Evolutionary conservation across 306 rosid species (phyloP), one percentile per base, ranked within the genome.

Genomic region (Prunus mira): DNA sequence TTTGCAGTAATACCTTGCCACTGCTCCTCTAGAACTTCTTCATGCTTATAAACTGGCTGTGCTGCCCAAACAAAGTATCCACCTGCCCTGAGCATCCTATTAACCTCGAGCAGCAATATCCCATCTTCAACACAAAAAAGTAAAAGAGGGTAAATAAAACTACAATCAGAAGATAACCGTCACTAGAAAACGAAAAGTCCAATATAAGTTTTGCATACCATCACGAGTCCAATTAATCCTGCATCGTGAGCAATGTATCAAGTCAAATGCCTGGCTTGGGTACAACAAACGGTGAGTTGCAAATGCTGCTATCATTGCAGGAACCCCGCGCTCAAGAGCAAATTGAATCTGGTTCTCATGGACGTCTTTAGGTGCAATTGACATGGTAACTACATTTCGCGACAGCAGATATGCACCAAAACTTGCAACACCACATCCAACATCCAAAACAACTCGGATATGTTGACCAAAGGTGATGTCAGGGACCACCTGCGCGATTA

Each of bases 1-100:
- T 76, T 28, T 63, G 12, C 49, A 78, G 68, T 27, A 24, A 79
- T 85, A 95, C 99, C 97, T 89, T 92, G 78, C 99, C 99, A 95
- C 85, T 92, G 99, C 76, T 88, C 90, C 89, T 92, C 97, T 75
- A 95, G 87, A 81, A 64, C 81, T 81, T 90, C 96, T 82, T 90
- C 96, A 57, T 95, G 99, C 87, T 95, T 95, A 78, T 95, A 95
- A 78, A 92, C 98, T 63, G 98, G 98, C 84, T 95, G 98, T 17
- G 98, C 98, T 54, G 98, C 99, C 99, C 99, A 95, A 64, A 87
- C 96, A 87, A 95, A 95, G 89, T 90, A 95, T 67, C 99, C 99
- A 82, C 99, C 99, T 55, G 86, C 89, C 75, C 99, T 86, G 72
- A 95, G 91, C 92, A 95, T 83, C 91, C 99, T 89, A 86, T 95